phyloP scores from a whole-genome alignment of 768 basidiomycete genomes.

The Tricholoma matsutake region DNA sequence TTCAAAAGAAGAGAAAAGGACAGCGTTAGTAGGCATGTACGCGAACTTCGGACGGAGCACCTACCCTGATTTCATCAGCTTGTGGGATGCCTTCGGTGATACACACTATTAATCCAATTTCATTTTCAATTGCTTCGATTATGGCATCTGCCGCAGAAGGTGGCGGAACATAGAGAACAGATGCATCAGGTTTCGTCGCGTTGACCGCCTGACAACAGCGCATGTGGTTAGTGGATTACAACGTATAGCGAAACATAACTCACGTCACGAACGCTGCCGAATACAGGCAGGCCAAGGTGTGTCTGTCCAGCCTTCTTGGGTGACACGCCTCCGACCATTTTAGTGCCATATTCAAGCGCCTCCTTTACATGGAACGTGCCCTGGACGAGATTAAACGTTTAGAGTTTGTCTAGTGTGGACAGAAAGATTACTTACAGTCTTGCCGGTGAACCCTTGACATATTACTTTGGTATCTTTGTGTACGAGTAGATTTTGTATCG shows the following conservation, averaged over 20 bases:
- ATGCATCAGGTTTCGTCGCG: slow-evolving; percentile 86
- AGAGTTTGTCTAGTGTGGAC: neutral
- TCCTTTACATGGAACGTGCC: slow-evolving; percentile 96
- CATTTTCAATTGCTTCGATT: slow-evolving; percentile 97
- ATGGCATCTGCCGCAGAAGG: slow-evolving; percentile 95
- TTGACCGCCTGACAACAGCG: slow-evolving; percentile 66
- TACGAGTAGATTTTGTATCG: slow-evolving; percentile 87
- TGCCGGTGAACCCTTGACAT: slow-evolving; percentile 92
- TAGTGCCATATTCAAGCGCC: slow-evolving; percentile 92
- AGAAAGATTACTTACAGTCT: slow-evolving; percentile 64
- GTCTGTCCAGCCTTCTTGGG: slow-evolving; percentile 95
- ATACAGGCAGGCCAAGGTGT: slow-evolving; percentile 94
- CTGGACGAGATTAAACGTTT: slow-evolving; percentile 34
- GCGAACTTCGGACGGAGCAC: slow-evolving; percentile 19
- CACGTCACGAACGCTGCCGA: slow-evolving; percentile 89
- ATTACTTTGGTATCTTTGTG: slow-evolving; percentile 93
- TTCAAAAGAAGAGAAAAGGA: neutral
- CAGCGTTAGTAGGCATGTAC: slow-evolving; percentile 1
- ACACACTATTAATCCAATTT: slow-evolving; percentile 96
- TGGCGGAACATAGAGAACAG: slow-evolving; percentile 98
- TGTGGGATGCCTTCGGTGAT: slow-evolving; percentile 99
- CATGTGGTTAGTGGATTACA: slow-evolving; percentile 4
- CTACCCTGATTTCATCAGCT: slow-evolving; percentile 88
- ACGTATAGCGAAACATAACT: slow-evolving; percentile 15
- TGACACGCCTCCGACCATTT: slow-evolving; percentile 97